Conservation (phyloP, 2,329 filamentous ascomycete genomes). For the Colletotrichum limetticola region DNA sequence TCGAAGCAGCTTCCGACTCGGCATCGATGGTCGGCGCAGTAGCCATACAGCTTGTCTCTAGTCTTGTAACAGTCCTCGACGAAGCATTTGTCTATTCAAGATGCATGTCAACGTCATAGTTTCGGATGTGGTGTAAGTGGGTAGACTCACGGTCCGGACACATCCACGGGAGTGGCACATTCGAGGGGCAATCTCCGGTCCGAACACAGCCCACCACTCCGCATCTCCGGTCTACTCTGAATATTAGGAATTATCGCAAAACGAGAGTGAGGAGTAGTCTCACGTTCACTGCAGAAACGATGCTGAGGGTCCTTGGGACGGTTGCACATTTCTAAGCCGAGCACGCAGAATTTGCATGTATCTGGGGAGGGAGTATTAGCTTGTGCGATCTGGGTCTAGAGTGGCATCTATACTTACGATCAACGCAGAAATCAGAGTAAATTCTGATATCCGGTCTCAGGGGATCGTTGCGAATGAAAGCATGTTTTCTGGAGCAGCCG, state of each 20-base stretch:
- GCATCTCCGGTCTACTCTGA: conserved; percentile 17
- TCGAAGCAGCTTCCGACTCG: conserved; percentile 16
- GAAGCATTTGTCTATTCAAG: conserved; percentile 16
- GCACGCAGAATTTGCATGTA: conserved; percentile 23
- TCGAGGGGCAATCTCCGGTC: conserved; percentile 20
- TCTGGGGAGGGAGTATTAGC: not conserved
- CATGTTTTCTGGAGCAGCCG: conserved; percentile 28
- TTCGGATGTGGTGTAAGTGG: not conserved
- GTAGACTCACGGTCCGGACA: conserved; percentile 28
- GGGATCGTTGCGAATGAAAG: conserved; percentile 21
- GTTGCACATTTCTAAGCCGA: conserved; percentile 24
- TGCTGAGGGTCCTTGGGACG: conserved; percentile 18
- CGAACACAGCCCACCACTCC: conserved; percentile 14
- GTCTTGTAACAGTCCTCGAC: conserved; percentile 22
- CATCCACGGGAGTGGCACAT: conserved; percentile 24
- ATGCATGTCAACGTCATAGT: conserved; percentile 13
- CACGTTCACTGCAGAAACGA: conserved; percentile 27
- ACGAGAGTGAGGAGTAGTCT: not conserved
- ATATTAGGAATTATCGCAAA: not conserved
- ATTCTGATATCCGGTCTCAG: conserved; percentile 6
- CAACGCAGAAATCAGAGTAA: conserved; percentile 31
- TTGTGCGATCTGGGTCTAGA: not conserved
- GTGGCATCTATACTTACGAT: not conserved
- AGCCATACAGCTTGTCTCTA: conserved; percentile 16
- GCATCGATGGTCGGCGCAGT: conserved; percentile 28